Conservation (phyloP, 2,329 filamentous ascomycete species). For the Lachnellula cervina region DNA sequence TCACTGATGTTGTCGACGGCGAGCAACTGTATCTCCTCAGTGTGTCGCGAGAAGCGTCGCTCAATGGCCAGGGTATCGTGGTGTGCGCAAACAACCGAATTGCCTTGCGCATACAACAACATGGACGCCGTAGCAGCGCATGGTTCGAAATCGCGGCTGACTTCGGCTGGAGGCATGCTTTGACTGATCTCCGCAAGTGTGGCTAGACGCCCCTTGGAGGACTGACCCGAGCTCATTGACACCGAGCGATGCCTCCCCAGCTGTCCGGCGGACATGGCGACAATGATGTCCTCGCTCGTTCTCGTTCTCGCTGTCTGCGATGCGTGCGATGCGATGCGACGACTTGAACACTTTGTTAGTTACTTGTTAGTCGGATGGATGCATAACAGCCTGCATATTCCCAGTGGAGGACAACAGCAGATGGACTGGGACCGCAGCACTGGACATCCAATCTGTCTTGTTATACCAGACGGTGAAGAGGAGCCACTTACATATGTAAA, state of each 20-base stretch:
- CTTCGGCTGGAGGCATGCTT: conserved; percentile 43
- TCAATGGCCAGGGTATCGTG: conserved; percentile 91
- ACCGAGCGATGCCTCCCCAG: conserved; percentile 54
- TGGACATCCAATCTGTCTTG: conserved; percentile 19
- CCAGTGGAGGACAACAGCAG: conserved; percentile 22
- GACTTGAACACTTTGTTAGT: conserved; percentile 10
- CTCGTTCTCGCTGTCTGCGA: conserved; percentile 23
- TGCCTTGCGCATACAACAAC: conserved; percentile 83
- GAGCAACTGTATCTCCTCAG: conserved; percentile 76
- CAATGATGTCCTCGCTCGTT: conserved; percentile 25
- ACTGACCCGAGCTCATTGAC: conserved; percentile 54
- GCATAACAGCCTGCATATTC: conserved; percentile 21
- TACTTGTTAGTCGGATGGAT: conserved; percentile 25
- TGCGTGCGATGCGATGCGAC: conserved; percentile 13
- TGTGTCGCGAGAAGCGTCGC: conserved; percentile 76
- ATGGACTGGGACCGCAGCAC: conserved; percentile 12
- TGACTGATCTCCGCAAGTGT: conserved; percentile 47
- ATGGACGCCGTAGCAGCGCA: conserved; percentile 87
- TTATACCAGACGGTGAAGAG: conserved; percentile 13
- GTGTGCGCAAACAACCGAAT: conserved; percentile 78
- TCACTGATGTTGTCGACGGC: conserved; percentile 91
- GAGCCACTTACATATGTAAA: conserved; percentile 28
- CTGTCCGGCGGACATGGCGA: conserved; percentile 53
- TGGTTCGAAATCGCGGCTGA: conserved; percentile 66
- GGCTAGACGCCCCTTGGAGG: conserved; percentile 37